phyloP scores from a whole-genome alignment of 495 filamentous ascomycete genomes.

The Bombardia bombarda region DNA sequence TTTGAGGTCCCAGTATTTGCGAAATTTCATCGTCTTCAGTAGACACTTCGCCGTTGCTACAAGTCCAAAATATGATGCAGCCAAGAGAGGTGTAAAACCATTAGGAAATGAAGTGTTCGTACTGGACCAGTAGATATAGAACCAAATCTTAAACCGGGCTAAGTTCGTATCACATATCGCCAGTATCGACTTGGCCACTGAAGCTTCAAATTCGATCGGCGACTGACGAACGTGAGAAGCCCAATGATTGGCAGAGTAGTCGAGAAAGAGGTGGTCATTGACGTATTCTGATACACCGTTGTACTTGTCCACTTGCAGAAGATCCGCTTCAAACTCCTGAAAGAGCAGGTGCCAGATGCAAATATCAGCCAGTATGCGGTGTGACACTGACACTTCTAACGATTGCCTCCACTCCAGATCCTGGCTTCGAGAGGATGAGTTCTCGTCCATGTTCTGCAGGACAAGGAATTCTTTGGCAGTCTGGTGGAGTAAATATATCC shows the following conservation, averaged over 20 bases:
- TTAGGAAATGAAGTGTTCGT: no score
- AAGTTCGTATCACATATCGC: neutral
- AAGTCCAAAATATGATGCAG: no score
- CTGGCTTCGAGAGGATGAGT: neutral
- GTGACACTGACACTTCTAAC: conserved; percentile 12
- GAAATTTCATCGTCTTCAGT: no score
- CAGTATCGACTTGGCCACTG: neutral
- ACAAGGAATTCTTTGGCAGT: conserved; percentile 35
- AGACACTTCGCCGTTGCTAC: no score
- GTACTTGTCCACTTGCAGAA: neutral
- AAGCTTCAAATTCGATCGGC: neutral
- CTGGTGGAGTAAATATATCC: conserved; percentile 37
- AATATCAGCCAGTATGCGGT: conserved; percentile 22
- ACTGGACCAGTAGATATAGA: no score
- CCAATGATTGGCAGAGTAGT: conserved; percentile 29
- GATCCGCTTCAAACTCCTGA: conserved; percentile 2
- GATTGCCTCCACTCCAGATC: conserved; percentile 20
- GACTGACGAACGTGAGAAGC: conserved; percentile 17
- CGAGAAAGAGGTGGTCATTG: conserved; percentile 14
- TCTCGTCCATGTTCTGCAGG: neutral
- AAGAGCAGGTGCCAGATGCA: conserved; percentile 27
- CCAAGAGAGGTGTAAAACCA: no score
- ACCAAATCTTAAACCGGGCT: no score
- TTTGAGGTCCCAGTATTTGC: no score
- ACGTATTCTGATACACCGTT: conserved; percentile 1